A percentile compares a stretch with the other conserved stretches of the same genome.
Conservation (phyloP, 1,284 basidiomycete genomes). For the Kwoniella shivajii region DNA sequence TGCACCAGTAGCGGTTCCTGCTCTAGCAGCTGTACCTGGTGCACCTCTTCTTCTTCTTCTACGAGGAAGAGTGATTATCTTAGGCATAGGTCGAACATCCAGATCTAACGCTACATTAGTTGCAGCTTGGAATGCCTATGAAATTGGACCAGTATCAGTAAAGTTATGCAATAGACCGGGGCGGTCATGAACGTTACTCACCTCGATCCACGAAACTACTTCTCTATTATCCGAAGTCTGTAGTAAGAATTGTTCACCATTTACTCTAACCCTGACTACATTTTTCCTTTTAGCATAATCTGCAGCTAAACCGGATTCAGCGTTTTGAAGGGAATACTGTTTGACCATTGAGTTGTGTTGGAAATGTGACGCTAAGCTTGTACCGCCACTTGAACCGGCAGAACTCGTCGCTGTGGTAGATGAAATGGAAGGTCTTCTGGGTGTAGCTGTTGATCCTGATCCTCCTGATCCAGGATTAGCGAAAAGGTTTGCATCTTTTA, state of each 20-base stretch:
- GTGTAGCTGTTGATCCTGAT: conserved; percentile 8
- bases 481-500: conserved; percentile 49
- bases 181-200: conserved; percentile 45
- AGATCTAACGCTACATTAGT: conserved; percentile 91
- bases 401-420: not conserved
- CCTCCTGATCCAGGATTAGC: conserved; percentile 1
- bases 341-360: conserved; percentile 56
- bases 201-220: conserved; percentile 97
- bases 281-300: conserved; percentile 94
- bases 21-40: conserved; percentile 9
- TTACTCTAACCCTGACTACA: conserved; percentile 88
- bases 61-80: conserved; percentile 62
- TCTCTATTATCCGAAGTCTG: conserved; percentile 83
- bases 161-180: not conserved
- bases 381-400: not conserved
- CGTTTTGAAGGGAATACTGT: conserved; percentile 81
- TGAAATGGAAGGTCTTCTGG: not conserved
- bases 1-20: not conserved
- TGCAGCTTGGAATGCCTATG: conserved; percentile 83
- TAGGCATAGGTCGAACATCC: conserved; percentile 86
- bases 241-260: conserved; percentile 94
- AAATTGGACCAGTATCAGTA: conserved; percentile 8
- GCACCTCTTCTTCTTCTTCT: conserved; percentile 52
- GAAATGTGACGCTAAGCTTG: conserved; percentile 41
- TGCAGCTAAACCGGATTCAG: conserved; percentile 90